Evolutionary conservation across 2,329 filamentous ascomycete species (phyloP), one percentile per base, ranked within the genome.

Genomic region (Aspergillus clavatus): DNA sequence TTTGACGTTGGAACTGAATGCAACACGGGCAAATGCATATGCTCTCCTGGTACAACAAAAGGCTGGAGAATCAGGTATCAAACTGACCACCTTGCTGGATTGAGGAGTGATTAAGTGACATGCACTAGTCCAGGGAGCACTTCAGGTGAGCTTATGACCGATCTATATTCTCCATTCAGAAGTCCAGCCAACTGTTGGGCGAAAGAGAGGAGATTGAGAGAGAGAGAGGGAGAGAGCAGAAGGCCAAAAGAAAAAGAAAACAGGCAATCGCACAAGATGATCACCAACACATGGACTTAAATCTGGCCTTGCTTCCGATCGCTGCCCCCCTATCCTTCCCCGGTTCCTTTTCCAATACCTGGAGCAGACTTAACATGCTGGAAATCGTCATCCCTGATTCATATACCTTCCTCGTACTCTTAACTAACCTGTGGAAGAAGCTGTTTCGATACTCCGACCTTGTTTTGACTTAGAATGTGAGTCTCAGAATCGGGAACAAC

Each of bases 21-120:
- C 50, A 46, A 50, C 48, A 45, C 66, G 65, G 66, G 51, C 57
- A 18, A 54, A 39, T 63, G 63, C 65, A 66, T 61, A 51, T 43
- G 52, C 54, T 56, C 54, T 51, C 55, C 52, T 59, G 51, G 58
- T 62, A 63, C 55, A 48, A 46, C 38, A 47, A 47, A 40, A 35
- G 38, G 37, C 35, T 39, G 47, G 43, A 57, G 43, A 53, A 31
- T 39, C 49, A 52, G 44, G 50, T 57, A 57, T 55, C 45, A 57
- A 52, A 55, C 41, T 52, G 51, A 22, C 22, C 42, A 48, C 42
- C 36, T 39, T 29, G 36, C 33, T 45, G 37, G 31, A 49, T 44
- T 42, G 14, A 31, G 33, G 33, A 46, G 38, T 19, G 28, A 40
- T 33, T 24, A 37, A 46, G 46, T 33, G 40, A 38, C 40, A n/a